Conservation (phyloP, 306 rosid genomes). For the Malus domestica region DNA sequence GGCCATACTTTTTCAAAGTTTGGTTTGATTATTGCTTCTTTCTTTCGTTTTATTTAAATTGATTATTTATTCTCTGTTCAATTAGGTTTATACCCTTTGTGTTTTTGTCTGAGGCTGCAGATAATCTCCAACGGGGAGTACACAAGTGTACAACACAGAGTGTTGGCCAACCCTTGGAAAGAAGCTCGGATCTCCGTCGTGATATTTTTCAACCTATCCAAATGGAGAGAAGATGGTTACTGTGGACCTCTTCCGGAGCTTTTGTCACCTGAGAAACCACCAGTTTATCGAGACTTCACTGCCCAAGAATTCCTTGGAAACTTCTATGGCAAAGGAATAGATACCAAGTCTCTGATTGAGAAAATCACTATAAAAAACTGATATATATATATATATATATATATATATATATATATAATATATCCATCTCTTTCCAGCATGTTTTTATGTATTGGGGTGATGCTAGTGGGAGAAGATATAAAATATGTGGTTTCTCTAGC, state of each 20-base stretch:
- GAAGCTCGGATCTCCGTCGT: slow-evolving; percentile 23
- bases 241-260: slow-evolving; percentile 32
- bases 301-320: not conserved
- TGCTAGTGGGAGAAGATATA: no score
- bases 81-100: not conserved
- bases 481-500: no score
- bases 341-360: slow-evolving; percentile 17
- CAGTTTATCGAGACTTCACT: slow-evolving; percentile 24
- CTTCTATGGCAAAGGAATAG: slow-evolving; percentile 23
- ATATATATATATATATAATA: no score
- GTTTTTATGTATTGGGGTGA: no score
- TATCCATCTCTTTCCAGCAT: no score
- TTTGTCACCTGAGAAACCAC: slow-evolving; percentile 13
- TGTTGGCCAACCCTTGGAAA: slow-evolving; percentile 20
- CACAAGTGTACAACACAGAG: slow-evolving; percentile 28
- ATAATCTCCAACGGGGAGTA: slow-evolving; percentile 31
- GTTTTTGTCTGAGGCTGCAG: not conserved
- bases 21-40: not conserved
- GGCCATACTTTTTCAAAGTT: not conserved
- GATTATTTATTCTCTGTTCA: not conserved
- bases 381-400: no score
- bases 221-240: slow-evolving; percentile 17
- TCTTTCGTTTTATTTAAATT: no score
- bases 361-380: slow-evolving; percentile 13
- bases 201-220: slow-evolving; percentile 12